Evolutionary conservation across 163 green algal genomes (phyloP), one percentile per base, ranked within the genome.

Genomic region (Trebouxia gelatinosa): DNA sequence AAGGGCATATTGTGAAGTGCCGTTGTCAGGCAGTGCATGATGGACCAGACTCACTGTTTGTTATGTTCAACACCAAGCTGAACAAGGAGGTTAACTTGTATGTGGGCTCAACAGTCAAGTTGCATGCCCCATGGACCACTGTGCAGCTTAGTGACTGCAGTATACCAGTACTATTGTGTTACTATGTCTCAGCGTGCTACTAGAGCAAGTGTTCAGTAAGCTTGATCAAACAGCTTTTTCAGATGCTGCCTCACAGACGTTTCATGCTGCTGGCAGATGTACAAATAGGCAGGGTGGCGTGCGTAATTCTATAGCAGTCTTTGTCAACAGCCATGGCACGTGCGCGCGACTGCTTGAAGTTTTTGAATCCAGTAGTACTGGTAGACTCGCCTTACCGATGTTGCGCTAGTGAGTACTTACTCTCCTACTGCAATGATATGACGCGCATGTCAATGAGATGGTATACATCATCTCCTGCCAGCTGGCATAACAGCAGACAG

Each of bases 1-100:
- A 78, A 35, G 71, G 43, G 9, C 71, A 68, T 34, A 13, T 78
- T 17, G 46, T 78, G 19, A 78, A 78, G 32, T 78, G 71, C 50
- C 21, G 71, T 5, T 68, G 71, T 26, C 32, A 37, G 5, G 37
- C 37, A 28, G 34, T 17, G 26, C 5, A 35, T 23, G 29, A 78
- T 7, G 26, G 28, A 5, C n/a, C 71, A n/a, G 54, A 26, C 26
- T 31, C 61, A 43, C 11, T 78, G 19, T 78, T 78, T 78, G 71
- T 57, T 4, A 51, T 70, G 26, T 67, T 65, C 23, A 65, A 67
- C 50, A 68, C 23, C 31, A 65, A 66, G 46, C 6, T 48, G 2
- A 43, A 6, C 23, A 32, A 3, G 34, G 34, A 51, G 17, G 50
- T 66, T 2, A 51, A 34, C 32, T 13, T 78, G 19, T 29, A 28